Evolutionary conservation across 345 rosid species (phyloP), one percentile per base, ranked within the genome.

Genomic region (Pseudoturritis turrita): DNA sequence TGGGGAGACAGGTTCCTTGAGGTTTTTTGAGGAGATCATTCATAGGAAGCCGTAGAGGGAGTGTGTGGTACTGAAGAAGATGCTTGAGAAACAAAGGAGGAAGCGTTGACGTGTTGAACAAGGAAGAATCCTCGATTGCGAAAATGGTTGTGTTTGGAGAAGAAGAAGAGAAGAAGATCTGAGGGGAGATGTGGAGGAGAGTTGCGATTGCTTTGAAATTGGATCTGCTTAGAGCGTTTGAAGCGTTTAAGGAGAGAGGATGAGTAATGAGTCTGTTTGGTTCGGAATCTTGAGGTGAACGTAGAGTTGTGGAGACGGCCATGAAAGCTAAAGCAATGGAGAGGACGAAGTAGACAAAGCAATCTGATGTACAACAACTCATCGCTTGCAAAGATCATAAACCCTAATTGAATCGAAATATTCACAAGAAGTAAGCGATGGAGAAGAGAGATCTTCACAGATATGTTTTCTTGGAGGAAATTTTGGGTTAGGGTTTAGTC

Each of bases 11-110:
- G 21, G 76, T 77, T 5, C 85, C 86, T 59, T 49, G 80, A 67
- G 82, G 77, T 17, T 70, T 78, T 54, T 76, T 61, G 35, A 87
- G 68, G 31, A 94, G 83, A 21, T 87, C 86, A 0, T 64, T 68
- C 84, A 83, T 71, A 10, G 96, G 55, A 46, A 91, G 87, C 36
- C 36, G 77, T 41, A 77, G 45, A 43, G 95, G 83, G 31, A 83
- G 75, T 12, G 87, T 80, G 67, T 89, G 98, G 76, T 91, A 91
- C 23, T 81, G 95, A 39, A 91, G 83, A 56, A 91, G 80, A 25
- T 79, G 83, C n/a, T 79, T 88, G 68, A 87, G 69, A 79, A 81
- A 71, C 89, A 77, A 47, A 7, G 86, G 88, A 72, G 86, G 75
- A 64, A 52, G 64, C 28, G 90, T 72, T 71, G 83, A 60, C 74